Evolutionary conservation across 1,284 basidiomycete genomes (phyloP).

Genomic region (Tilletiaria anomala): DNA sequence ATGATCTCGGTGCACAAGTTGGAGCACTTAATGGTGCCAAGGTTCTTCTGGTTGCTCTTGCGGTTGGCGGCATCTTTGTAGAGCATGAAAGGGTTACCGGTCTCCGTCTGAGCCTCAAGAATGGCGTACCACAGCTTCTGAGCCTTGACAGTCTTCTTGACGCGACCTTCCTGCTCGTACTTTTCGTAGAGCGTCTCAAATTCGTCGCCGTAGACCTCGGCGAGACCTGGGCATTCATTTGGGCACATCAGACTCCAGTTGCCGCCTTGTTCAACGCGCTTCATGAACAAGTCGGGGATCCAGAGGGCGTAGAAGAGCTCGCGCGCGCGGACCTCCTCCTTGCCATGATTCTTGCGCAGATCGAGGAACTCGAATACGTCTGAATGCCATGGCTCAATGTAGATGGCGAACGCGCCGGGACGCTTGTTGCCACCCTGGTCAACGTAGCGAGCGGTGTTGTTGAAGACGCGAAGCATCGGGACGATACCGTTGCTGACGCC

Average conservation of each 20-base stretch:
- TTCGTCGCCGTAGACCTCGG: conserved; percentile 79
- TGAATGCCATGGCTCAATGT: conserved; percentile 93
- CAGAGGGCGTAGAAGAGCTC: conserved; percentile 98
- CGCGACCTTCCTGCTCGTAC: conserved; percentile 84
- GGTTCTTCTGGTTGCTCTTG: conserved; percentile 76
- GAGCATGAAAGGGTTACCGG: conserved; percentile 92
- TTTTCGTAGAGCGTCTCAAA: conserved; percentile 78
- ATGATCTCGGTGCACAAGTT: conserved; percentile 99
- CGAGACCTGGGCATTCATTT: conserved; percentile 79
- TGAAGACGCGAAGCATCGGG: conserved; percentile 95
- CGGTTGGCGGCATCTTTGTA: conserved; percentile 59
- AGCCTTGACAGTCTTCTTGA: conserved; percentile 72
- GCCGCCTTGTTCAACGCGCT: conserved; percentile 47
- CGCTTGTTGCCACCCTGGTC: conserved; percentile 99
- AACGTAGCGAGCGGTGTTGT: conserved; percentile 96
- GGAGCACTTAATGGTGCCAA: conserved; percentile 97
- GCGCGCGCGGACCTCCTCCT: conserved; percentile 91
- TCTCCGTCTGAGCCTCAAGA: conserved; percentile 93
- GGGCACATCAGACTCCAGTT: conserved; percentile 98
- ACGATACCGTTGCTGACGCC: conserved; percentile 98
- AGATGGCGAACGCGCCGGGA: conserved; percentile 94
- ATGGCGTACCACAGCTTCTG: conserved; percentile 99
- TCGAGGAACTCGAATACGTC: conserved; percentile 98
- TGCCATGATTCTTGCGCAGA: conserved; percentile 96
- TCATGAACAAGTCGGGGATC: conserved; percentile 81